Conservation (phyloP, 257 asterid genomes). For the Gardenia jasminoides region DNA sequence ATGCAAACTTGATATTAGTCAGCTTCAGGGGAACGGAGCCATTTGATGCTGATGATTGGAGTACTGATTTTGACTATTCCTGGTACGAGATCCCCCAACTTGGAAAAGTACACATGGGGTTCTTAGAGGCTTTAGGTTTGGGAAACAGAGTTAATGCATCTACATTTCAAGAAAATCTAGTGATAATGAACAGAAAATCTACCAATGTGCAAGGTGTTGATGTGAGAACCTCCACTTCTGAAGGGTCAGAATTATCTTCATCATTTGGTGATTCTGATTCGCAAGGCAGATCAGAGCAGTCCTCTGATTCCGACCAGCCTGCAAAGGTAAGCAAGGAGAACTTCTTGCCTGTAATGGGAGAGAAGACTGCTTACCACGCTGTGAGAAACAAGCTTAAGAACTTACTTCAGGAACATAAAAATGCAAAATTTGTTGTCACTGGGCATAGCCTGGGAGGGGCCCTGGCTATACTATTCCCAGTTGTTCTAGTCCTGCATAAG, state of each 20-base stretch:
- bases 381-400: constrained; percentile 53
- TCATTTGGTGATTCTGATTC: constrained; percentile 18
- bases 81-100: constrained; percentile 87
- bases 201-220: constrained; percentile 19
- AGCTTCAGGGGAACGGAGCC: constrained; percentile 97
- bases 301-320: constrained; percentile 25
- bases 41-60: constrained; percentile 95
- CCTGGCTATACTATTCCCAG: constrained; percentile 77
- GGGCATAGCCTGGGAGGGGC: constrained; percentile 99
- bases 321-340: constrained; percentile 19
- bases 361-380: constrained; percentile 69
- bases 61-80: constrained; percentile 89
- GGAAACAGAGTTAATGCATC: constrained; percentile 63
- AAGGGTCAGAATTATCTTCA: constrained; percentile 21
- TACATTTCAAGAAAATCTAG: constrained; percentile 50
- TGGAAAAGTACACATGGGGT: constrained; percentile 98
- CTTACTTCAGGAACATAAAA: constrained; percentile 57
- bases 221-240: constrained; percentile 14
- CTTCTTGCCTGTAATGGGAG: constrained; percentile 27
- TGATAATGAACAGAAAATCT: neutral
- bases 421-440: constrained; percentile 71
- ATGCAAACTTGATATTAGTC: constrained; percentile 71
- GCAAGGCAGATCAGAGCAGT: constrained; percentile 13
- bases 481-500: constrained; percentile 58
- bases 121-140: constrained; percentile 90